Percentiles rank a stretch among this genome's conserved stretches.
phyloP scores from a whole-genome alignment of 179 eudicot genomes.

The Patellifolia procumbens region DNA sequence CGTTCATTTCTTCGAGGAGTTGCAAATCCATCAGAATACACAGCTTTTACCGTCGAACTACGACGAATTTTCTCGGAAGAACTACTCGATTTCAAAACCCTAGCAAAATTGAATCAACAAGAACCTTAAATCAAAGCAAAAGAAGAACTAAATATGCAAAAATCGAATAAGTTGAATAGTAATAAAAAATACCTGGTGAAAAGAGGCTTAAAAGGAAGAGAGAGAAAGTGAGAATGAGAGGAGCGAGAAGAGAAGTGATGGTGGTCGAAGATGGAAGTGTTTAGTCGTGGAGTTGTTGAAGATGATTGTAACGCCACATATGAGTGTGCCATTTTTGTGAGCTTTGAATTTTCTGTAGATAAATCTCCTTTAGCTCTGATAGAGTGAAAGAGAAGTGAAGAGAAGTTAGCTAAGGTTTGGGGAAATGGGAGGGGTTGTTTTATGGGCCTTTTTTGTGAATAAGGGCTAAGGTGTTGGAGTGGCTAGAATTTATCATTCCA shows the following conservation, averaged over 20 bases:
- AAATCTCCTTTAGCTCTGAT: conserved; percentile 4
- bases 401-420: conserved; percentile 13
- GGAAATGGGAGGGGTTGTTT: conserved; percentile 11
- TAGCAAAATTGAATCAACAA: not conserved
- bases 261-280: conserved; percentile 42
- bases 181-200: conserved; percentile 38
- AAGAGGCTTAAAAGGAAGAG: conserved; percentile 49
- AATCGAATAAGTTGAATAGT: not conserved
- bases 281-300: conserved; percentile 35
- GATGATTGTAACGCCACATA: conserved; percentile 41
- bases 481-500: not conserved
- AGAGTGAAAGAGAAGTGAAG: not conserved
- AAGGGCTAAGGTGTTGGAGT: not conserved
- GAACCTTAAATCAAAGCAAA: not conserved
- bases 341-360: conserved; percentile 32
- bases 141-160: not conserved
- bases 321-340: conserved; percentile 56
- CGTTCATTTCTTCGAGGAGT: conserved; percentile 32
- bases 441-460: not conserved
- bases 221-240: conserved; percentile 37
- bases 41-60: conserved; percentile 45
- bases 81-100: conserved; percentile 30
- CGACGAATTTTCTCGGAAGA: conserved; percentile 32
- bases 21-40: conserved; percentile 45
- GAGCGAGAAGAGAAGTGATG: conserved; percentile 26